Evolutionary conservation across 1,284 basidiomycete species (phyloP), one percentile per base, ranked within the genome.

Genomic region (Schizophyllum amplum): DNA sequence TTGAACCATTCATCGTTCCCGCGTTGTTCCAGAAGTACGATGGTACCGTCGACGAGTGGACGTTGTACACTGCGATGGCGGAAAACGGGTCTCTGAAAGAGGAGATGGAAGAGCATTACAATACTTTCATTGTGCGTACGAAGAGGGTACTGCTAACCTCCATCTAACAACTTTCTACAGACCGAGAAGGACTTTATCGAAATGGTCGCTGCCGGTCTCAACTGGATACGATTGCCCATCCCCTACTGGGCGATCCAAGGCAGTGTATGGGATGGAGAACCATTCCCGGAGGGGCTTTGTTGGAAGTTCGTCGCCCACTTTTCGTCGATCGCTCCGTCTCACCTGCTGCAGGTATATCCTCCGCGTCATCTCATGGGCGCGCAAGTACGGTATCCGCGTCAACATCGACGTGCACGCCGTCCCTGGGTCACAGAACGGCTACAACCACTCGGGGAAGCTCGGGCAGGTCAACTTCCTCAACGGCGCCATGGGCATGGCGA

Each of bases 171-270:
- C n/a, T n/a, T n/a, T n/a, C 56, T 53, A 47, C 51, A 91, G 84
- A 95, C 93, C 33, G 93, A 96, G 68, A 71, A 86, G 67, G 94
- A 96, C 72, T 87, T 97, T 66, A 91, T 90, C 20, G 76, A 91
- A 67, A 96, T 97, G 54, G 92, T 91, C n/a, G 87, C 82, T 4
- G 93, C 94, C 4, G 94, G 94, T 22, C 75, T 96, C 62, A 93
- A 92, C 70, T 94, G 89, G 81, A 75, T 94, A 55, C 81, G 92
- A 46, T 71, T 96, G 1, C 92, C 94, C 0, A 79, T 96, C 52
- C 86, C 88, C 0, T 94, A 78, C 73, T 96, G 94, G 93, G 88
- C 89, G 13, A 85, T 96, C 60, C 73, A 76, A n/a, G 69, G 68
- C 52, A 24, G 15, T 46, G 33, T 48, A 11, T 52, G 24, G 21